Base-by-base conservation (phyloP, 2,329 filamentous ascomycete genomes). In the Albophoma yamanashiensis region DNA sequence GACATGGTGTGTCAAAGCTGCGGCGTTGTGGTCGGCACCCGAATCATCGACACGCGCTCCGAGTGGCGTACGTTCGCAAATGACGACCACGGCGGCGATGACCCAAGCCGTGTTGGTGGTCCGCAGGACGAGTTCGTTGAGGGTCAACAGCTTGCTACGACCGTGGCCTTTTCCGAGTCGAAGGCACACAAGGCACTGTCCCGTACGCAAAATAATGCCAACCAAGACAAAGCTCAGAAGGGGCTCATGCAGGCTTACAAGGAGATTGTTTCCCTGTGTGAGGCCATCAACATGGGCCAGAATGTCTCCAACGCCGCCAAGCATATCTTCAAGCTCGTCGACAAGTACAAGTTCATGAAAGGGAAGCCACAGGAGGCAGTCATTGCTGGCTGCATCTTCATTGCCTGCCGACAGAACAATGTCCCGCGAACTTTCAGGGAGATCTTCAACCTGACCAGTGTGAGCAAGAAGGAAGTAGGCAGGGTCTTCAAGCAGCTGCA, bases 1-100 rank as follows among this genome's bases (percentile, higher is more conserved):
- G 94, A 99, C 74, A 90, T 95, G 72, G 91, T 99, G 59, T 99
- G 94, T 72, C 89, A 84, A 61, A 91, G 89, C 63, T 99, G 94
- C 69, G 94, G 94, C 43, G 81, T 97, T 40, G 94, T 99, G 7
- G 83, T 99, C 38, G 89, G 89, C 62, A 89, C 93, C 69, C 89
- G 91, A 65, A 92, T 94, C 72, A 92, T 99, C 70, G 95, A 99
- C 72, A 95, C 91, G 62, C 89, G 95, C 63, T 96, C 92, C 56
- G 94, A 99, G 78, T 99, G 94, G 94, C 91, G 94, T 72, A 99
- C 94, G 0, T 99, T 99, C 77, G 92, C 92, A 71, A 97, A 97
- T 72, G 94, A 99, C 70, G 95, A 99, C 72, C 91, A 96, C 74
- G 91, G 91, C 69, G 92, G 90, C 70, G 95, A 97, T 68, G 94